Evolutionary conservation across 352 stramenopile species (phyloP).

Genomic region (Pythium guiyangense): DNA sequence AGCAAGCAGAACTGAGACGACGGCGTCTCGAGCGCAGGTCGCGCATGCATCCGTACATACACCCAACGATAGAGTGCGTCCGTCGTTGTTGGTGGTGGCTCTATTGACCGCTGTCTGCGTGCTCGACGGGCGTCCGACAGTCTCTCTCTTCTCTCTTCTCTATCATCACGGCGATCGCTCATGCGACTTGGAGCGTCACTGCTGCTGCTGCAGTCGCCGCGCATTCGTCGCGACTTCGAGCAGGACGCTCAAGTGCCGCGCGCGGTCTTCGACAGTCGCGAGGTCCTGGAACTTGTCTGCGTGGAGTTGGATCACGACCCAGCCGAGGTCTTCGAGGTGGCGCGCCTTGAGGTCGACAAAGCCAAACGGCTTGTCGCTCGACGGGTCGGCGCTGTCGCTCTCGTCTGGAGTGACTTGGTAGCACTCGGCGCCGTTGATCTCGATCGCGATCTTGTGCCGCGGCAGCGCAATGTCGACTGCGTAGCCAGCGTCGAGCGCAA

Average conservation of each 20-base stretch:
- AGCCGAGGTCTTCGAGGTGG: slow-evolving; percentile 56
- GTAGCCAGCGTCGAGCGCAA: slow-evolving; percentile 38
- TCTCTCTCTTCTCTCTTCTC: neutral
- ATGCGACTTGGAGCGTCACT: neutral
- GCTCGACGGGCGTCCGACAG: too few species aligned
- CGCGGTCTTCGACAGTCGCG: slow-evolving; percentile 35
- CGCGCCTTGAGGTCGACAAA: slow-evolving; percentile 63
- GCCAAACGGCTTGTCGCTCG: slow-evolving; percentile 30
- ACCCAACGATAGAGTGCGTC: too few species aligned
- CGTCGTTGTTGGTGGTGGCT: too few species aligned
- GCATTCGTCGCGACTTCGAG: slow-evolving; percentile 59
- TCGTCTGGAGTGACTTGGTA: slow-evolving; percentile 33
- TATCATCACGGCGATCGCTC: too few species aligned
- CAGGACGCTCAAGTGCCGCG: slow-evolving; percentile 59
- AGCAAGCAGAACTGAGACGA: slow-evolving; percentile 19
- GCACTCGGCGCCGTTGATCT: slow-evolving; percentile 49
- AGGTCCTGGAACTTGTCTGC: slow-evolving; percentile 52
- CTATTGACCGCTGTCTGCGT: neutral
- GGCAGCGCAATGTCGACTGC: slow-evolving; percentile 45
- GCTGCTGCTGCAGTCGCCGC: slow-evolving; percentile 4
- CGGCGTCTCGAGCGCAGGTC: too few species aligned
- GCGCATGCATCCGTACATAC: too few species aligned
- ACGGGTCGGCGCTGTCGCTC: slow-evolving; percentile 2
- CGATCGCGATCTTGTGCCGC: slow-evolving; percentile 55
- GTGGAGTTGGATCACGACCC: slow-evolving; percentile 65